Conservation (phyloP, 257 asterid species). For the Solanum verrucosum region DNA sequence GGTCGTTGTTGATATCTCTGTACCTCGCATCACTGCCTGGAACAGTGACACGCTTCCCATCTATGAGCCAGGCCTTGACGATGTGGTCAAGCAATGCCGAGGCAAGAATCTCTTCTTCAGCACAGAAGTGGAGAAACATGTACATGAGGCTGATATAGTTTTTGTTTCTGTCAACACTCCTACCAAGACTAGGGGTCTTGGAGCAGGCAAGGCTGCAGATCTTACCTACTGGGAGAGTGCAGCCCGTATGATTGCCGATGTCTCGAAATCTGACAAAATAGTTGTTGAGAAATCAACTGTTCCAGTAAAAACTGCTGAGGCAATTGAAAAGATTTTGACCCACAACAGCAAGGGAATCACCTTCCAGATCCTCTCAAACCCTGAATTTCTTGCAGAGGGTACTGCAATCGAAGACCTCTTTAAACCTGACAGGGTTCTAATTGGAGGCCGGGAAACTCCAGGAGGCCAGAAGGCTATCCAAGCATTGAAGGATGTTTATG, state of each 20-base stretch:
- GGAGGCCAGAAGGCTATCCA: slow-evolving; percentile 71
- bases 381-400: slow-evolving; percentile 85
- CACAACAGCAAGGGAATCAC: slow-evolving; percentile 84
- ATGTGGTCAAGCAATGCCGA: slow-evolving; percentile 81
- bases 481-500: slow-evolving; percentile 56
- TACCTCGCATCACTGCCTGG: slow-evolving; percentile 82
- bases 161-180: slow-evolving; percentile 93
- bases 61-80: slow-evolving; percentile 96
- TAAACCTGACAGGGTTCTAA: slow-evolving; percentile 77
- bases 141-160: slow-evolving; percentile 72
- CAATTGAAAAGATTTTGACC: slow-evolving; percentile 70
- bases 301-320: slow-evolving; percentile 92
- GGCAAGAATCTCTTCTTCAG: slow-evolving; percentile 94
- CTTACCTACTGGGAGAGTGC: slow-evolving; percentile 94
- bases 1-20: slow-evolving; percentile 85
- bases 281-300: slow-evolving; percentile 93
- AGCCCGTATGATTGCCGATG: slow-evolving; percentile 94
- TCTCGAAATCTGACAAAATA: slow-evolving; percentile 77
- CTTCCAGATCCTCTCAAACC: slow-evolving; percentile 77
- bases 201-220: slow-evolving; percentile 98
- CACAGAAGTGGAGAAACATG: slow-evolving; percentile 89
- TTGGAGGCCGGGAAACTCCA: slow-evolving; percentile 87
- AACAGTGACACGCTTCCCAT: slow-evolving; percentile 89
- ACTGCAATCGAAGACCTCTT: slow-evolving; percentile 77
- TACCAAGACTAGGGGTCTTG: slow-evolving; percentile 90